A percentile compares a stretch with the other conserved stretches of the same genome.
Evolutionary conservation across 2,329 filamentous ascomycete genomes (phyloP).

Genomic region (Fusarium verticillioides): DNA sequence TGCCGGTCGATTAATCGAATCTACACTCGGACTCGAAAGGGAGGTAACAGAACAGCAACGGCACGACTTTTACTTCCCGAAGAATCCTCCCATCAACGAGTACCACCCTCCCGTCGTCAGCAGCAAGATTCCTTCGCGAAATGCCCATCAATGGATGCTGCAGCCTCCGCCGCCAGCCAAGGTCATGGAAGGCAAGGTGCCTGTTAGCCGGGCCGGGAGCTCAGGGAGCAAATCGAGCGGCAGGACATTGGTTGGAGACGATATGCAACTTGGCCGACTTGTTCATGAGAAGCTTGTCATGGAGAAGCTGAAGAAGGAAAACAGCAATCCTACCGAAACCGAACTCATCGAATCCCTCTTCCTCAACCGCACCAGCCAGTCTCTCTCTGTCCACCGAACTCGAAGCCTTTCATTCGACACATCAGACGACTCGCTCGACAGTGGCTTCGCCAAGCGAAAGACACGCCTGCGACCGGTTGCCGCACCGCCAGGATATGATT

Average conservation of each 20-base stretch:
- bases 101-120: constrained; percentile 86
- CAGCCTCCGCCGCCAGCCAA: constrained; percentile 90
- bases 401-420: constrained; percentile 54
- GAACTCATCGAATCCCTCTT: constrained; percentile 58
- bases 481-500: constrained; percentile 46
- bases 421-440: constrained; percentile 50
- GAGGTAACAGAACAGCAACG: constrained; percentile 63
- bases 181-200: constrained; percentile 88
- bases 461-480: constrained; percentile 45
- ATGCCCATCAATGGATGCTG: constrained; percentile 89
- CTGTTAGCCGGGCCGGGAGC: constrained; percentile 72
- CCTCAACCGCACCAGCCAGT: constrained; percentile 46
- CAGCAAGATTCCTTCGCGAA: constrained; percentile 74
- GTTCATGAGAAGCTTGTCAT: constrained; percentile 59
- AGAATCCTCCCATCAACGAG: constrained; percentile 83
- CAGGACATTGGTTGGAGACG: constrained; percentile 56
- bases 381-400: constrained; percentile 48
- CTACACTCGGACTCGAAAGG: constrained; percentile 63
- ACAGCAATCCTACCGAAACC: constrained; percentile 54
- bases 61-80: constrained; percentile 70
- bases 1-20: constrained; percentile 65
- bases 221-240: constrained; percentile 63
- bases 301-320: constrained; percentile 57
- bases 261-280: constrained; percentile 55
- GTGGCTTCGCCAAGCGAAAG: constrained; percentile 44